These are phyloP conservation scores for Candida sp. DNA, from an alignment of 1,139 yeast species.

Conservation along the genomic window DNA sequence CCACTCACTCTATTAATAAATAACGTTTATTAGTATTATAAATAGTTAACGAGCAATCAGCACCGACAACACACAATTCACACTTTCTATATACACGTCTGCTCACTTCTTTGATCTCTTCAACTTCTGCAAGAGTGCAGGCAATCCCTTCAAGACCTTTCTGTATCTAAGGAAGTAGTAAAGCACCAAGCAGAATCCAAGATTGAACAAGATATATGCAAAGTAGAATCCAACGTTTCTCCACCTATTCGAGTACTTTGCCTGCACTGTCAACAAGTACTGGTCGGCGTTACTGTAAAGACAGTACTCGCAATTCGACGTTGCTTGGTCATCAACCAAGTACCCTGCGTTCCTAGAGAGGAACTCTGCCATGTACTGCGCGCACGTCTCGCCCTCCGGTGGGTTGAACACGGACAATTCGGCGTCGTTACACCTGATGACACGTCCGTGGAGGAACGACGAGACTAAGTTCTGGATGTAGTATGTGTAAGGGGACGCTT, in stretches of 20 bases:
- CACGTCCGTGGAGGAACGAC: constrained; percentile 55
- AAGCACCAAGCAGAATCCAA: constrained; percentile 26
- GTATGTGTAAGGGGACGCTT: constrained; percentile 72
- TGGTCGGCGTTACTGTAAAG: constrained; percentile 55
- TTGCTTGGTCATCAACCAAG: constrained; percentile 54
- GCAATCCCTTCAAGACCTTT: constrained; percentile 11
- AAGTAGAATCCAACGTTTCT: constrained; percentile 67
- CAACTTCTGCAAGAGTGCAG: constrained; percentile 5
- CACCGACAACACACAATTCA: no score
- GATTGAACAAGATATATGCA: constrained; percentile 59
- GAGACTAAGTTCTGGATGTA: constrained; percentile 62
- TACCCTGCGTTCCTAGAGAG: constrained; percentile 48
- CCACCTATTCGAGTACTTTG: constrained; percentile 56
- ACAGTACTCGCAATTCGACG: constrained; percentile 64
- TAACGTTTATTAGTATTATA: no score
- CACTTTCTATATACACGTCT: neutral
- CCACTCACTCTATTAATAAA: no score
- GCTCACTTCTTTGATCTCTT: constrained; percentile 8
- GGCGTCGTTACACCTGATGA: constrained; percentile 52
- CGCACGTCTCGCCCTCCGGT: constrained; percentile 64
- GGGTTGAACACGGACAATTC: constrained; percentile 61
- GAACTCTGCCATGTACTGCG: constrained; percentile 43
- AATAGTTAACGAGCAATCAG: no score
- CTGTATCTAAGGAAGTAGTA: constrained; percentile 25
- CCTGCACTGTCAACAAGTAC: constrained; percentile 48